Conservation (phyloP, 768 basidiomycete genomes). For the Lactifluus echinatus region DNA sequence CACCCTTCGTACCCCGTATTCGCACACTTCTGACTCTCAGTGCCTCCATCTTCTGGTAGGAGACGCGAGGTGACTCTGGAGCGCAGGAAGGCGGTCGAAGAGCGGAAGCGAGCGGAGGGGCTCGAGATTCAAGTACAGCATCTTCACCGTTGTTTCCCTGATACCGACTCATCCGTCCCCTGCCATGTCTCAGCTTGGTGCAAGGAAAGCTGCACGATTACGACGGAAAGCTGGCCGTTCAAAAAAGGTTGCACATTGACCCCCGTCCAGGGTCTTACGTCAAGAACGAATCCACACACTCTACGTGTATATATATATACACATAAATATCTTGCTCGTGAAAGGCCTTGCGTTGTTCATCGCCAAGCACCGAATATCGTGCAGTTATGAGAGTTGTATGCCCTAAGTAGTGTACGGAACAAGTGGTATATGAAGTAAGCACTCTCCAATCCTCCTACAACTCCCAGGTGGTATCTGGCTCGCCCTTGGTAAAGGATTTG, state of each 20-base stretch:
- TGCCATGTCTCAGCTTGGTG: constrained; percentile 55
- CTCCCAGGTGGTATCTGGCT: constrained; percentile 71
- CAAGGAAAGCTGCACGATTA: constrained; percentile 63
- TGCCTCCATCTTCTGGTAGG: constrained; percentile 29
- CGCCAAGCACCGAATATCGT: background rate
- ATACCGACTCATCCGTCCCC: background rate
- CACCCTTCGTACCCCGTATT: background rate
- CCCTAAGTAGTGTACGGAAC: constrained; percentile 1
- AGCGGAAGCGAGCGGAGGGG: constrained; percentile 55
- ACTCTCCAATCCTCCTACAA: constrained; percentile 32
- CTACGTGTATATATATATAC: background rate
- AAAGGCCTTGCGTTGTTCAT: background rate
- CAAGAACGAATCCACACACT: background rate
- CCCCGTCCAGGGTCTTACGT: background rate
- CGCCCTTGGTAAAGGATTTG: constrained; percentile 76
- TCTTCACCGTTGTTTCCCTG: background rate
- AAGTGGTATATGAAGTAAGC: constrained; percentile 7
- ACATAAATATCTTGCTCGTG: background rate
- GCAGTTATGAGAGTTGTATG: background rate
- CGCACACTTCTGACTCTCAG: background rate
- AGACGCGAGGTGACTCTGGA: constrained; percentile 60
- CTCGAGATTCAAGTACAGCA: constrained; percentile 48
- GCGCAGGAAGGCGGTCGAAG: constrained; percentile 65
- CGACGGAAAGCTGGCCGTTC: constrained; percentile 65
- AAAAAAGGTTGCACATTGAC: constrained; percentile 73